phyloP scores from a whole-genome alignment of 495 filamentous ascomycete species.

The Xylaria acuta region DNA sequence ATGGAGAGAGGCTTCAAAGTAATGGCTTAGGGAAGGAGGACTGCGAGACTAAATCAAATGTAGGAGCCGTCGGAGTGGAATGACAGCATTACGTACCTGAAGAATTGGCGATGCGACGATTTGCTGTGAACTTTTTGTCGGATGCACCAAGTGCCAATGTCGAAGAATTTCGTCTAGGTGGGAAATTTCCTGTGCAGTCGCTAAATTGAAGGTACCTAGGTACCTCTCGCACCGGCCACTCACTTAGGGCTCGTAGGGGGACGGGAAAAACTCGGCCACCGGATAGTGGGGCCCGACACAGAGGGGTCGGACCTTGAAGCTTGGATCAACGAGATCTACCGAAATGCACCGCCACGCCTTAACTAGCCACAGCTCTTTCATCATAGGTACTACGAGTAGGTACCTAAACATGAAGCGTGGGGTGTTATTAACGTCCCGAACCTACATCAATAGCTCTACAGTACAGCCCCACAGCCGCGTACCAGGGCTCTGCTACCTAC shows the following conservation, averaged over 20 bases:
- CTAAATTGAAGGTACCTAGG: conserved; percentile 39
- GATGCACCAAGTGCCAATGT: conserved; percentile 34
- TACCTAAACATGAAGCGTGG: too few relatives aligned
- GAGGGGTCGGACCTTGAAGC: not conserved
- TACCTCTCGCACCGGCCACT: conserved; percentile 26
- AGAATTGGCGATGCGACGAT: conserved; percentile 34
- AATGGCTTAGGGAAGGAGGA: conserved; percentile 9
- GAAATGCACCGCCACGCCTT: not conserved
- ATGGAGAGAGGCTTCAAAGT: conserved; percentile 10
- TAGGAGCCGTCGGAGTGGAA: conserved; percentile 7
- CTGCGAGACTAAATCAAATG: not conserved
- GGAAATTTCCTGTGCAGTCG: conserved; percentile 45
- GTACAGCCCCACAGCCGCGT: conserved; percentile 4
- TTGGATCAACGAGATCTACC: not conserved
- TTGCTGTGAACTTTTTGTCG: conserved; percentile 28
- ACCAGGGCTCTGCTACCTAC: conserved; percentile 1
- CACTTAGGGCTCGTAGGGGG: conserved; percentile 26
- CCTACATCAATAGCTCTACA: conserved; percentile 5
- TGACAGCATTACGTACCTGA: conserved; percentile 40
- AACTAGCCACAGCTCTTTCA: conserved; percentile 23
- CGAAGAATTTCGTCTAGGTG: conserved; percentile 41
- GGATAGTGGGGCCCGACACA: conserved; percentile 4
- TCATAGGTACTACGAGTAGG: not conserved
- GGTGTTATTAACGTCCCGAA: too few relatives aligned
- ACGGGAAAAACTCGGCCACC: conserved; percentile 31